Percentiles rank a stretch among this genome's conserved stretches.
Evolutionary conservation across 306 rosid species (phyloP).

Genomic region (Fragaria nilgerrensis): DNA sequence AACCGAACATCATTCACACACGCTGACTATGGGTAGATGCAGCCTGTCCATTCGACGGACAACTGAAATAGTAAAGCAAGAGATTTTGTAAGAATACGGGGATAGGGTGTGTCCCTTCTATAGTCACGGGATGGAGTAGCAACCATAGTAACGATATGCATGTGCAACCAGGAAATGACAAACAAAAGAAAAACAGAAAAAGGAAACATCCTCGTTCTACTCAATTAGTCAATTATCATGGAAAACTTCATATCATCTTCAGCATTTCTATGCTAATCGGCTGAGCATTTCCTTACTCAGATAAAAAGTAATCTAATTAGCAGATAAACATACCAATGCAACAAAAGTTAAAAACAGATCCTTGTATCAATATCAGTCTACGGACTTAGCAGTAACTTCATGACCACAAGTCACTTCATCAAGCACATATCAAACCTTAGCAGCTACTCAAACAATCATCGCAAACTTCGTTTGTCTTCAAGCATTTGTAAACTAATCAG

Average conservation of each 20-base stretch:
- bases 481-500: not conserved
- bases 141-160: not conserved
- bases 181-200: not conserved
- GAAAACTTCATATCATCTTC: not conserved
- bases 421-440: not conserved
- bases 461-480: not conserved
- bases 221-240: not conserved
- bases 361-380: slow-evolving; percentile 11
- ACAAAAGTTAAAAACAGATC: not conserved
- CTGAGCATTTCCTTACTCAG: not conserved
- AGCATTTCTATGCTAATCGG: not conserved
- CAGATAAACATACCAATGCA: not conserved
- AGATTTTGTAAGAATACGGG: slow-evolving; percentile 25
- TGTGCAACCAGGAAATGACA: not conserved
- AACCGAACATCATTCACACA: slow-evolving; percentile 76
- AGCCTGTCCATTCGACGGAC: slow-evolving; percentile 69
- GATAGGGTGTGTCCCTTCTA: slow-evolving; percentile 26
- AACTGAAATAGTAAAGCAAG: slow-evolving; percentile 30
- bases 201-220: not conserved
- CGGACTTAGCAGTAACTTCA: not conserved
- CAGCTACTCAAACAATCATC: not conserved
- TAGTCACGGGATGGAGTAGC: not conserved
- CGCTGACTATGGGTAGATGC: slow-evolving; percentile 45
- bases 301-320: not conserved
- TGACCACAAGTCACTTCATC: slow-evolving; percentile 11